These are phyloP conservation scores for Chrysophaeum taylorii DNA, from an alignment of 352 stramenopile genomes.

Conservation along the genomic window DNA sequence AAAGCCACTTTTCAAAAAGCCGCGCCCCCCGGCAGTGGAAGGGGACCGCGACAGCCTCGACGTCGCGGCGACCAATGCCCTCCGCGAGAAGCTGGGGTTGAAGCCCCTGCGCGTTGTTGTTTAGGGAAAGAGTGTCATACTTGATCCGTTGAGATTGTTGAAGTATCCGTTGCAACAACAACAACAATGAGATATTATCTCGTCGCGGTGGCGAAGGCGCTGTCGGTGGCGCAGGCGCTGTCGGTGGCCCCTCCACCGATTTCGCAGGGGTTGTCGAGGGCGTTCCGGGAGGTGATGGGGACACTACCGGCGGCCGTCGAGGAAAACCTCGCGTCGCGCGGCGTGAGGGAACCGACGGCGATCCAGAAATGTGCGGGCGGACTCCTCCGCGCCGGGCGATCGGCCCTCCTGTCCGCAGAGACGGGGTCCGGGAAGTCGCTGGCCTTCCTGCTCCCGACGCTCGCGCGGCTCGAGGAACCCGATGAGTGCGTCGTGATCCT, in stretches of 20 bases:
- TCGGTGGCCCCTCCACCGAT: too few relatives aligned
- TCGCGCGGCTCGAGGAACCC: conserved; percentile 66
- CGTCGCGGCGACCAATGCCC: conserved; percentile 48
- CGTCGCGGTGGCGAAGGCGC: too few relatives aligned
- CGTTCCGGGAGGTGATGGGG: too few relatives aligned
- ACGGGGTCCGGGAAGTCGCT: conserved; percentile 79
- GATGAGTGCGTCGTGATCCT: conserved; percentile 72
- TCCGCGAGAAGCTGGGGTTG: conserved; percentile 43
- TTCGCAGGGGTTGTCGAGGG: too few relatives aligned
- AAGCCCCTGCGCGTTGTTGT: conserved; percentile 40
- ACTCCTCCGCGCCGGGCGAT: not conserved
- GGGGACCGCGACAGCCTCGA: not conserved
- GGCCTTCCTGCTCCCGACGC: conserved; percentile 70
- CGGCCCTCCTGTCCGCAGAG: not conserved
- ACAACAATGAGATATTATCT: too few relatives aligned
- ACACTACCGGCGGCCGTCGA: too few relatives aligned
- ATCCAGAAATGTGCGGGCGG: not conserved
- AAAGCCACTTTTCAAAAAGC: not conserved
- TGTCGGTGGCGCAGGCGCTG: too few relatives aligned
- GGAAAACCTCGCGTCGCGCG: not conserved
- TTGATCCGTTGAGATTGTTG: too few relatives aligned
- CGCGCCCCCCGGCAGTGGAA: too few relatives aligned
- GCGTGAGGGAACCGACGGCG: not conserved
- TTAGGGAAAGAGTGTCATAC: too few relatives aligned
- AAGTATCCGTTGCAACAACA: too few relatives aligned